Conservation (phyloP, 192 early-diverging fungal genomes). For the Gaertneriomyces semiglobifer region DNA sequence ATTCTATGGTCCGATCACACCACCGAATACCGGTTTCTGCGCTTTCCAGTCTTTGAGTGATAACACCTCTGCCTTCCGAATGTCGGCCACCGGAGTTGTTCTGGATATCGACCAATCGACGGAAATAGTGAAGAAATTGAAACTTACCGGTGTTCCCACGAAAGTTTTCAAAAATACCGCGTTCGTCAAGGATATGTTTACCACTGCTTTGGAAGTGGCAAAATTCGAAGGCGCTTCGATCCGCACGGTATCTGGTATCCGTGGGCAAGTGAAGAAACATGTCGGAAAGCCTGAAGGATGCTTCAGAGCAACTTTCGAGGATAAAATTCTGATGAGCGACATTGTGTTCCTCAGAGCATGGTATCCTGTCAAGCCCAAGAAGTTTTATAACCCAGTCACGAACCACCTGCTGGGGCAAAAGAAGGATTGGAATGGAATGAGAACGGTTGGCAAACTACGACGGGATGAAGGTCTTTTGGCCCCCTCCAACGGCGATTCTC, state of each 20-base stretch:
- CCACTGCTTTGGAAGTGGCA: constrained; percentile 89
- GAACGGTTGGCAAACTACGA: constrained; percentile 81
- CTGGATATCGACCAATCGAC: constrained; percentile 88
- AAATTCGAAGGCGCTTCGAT: constrained; percentile 97
- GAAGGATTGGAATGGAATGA: constrained; percentile 82
- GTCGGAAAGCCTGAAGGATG: constrained; percentile 76
- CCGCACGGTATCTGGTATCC: constrained; percentile 93
- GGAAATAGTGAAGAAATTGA: constrained; percentile 99
- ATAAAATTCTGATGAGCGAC: constrained; percentile 92
- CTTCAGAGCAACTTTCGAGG: constrained; percentile 98
- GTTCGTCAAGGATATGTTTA: constrained; percentile 98
- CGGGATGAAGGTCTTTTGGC: constrained; percentile 58
- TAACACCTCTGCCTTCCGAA: constrained; percentile 69
- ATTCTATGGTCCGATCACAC: constrained; percentile 88
- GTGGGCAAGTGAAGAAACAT: constrained; percentile 96
- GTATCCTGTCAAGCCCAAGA: constrained; percentile 92
- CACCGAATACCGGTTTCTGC: constrained; percentile 97
- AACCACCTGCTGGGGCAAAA: constrained; percentile 77
- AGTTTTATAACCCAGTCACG: constrained; percentile 97
- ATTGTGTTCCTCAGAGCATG: constrained; percentile 97
- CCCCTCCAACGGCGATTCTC: constrained; percentile 78
- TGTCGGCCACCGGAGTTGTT: constrained; percentile 93
- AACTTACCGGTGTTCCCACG: constrained; percentile 89
- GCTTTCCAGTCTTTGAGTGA: constrained; percentile 75
- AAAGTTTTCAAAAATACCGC: constrained; percentile 98